A percentile compares a stretch with the other conserved stretches of the same genome.
These are phyloP conservation scores for Sporisorium exsertum DNA, from an alignment of 1,284 basidiomycete species.

Conservation along the genomic window DNA sequence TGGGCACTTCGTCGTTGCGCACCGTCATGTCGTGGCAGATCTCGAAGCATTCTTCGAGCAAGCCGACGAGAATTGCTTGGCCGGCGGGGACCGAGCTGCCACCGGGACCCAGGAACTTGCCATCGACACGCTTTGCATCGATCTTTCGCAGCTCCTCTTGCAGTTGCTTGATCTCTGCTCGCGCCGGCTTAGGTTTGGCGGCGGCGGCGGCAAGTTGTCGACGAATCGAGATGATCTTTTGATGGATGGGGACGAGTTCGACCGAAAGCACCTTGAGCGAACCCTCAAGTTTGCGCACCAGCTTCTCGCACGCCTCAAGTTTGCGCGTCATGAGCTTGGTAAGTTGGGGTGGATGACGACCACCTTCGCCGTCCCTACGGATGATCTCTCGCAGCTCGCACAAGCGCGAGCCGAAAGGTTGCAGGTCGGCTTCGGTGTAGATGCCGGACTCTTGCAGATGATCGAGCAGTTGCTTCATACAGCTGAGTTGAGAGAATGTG, in stretches of 20 bases:
- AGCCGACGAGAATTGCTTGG: conserved; percentile 77
- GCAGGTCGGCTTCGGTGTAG: conserved; percentile 67
- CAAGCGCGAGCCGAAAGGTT: conserved; percentile 64
- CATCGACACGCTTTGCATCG: conserved; percentile 86
- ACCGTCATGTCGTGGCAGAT: conserved; percentile 96
- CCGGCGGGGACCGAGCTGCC: conserved; percentile 87
- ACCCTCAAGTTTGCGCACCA: conserved; percentile 60
- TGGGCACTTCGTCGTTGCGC: conserved; percentile 88
- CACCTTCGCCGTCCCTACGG: conserved; percentile 73
- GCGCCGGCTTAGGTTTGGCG: conserved; percentile 84
- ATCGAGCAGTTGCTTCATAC: conserved; percentile 69
- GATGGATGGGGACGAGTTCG: conserved; percentile 68
- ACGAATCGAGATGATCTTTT: conserved; percentile 86
- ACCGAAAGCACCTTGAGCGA: conserved; percentile 68
- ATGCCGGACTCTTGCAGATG: conserved; percentile 67
- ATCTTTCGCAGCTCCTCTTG: conserved; percentile 94
- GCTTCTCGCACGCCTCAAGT: conserved; percentile 81
- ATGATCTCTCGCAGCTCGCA: conserved; percentile 66
- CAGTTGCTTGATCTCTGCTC: conserved; percentile 87
- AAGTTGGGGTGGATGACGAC: conserved; percentile 86
- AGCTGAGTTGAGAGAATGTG: conserved; percentile 65
- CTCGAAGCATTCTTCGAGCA: conserved; percentile 97
- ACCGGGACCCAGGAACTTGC: conserved; percentile 93
- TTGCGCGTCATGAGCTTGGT: conserved; percentile 90
- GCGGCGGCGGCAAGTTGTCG: conserved; percentile 89